phyloP scores from a whole-genome alignment of 192 early-diverging fungal genomes.

The Backusella sp. region DNA sequence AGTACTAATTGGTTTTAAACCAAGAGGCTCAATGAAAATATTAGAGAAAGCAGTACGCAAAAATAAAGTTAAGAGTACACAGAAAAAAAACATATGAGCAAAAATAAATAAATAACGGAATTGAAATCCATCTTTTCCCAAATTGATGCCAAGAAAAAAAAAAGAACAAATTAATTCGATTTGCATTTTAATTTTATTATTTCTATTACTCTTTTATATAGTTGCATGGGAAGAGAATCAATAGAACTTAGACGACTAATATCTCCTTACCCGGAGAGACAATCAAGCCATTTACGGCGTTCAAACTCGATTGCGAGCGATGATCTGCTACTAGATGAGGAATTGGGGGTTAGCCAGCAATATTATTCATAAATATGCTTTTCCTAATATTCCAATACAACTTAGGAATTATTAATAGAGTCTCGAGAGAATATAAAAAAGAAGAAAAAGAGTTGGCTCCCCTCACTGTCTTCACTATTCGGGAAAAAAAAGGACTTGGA shows the following conservation, averaged over 20 bases:
- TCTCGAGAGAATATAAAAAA: slow-evolving; percentile 8
- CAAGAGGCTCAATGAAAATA: no score
- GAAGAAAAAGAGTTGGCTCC: not conserved
- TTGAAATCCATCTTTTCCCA: no score
- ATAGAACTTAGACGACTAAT: slow-evolving; percentile 5
- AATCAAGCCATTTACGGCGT: not conserved
- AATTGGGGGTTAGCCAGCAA: not conserved
- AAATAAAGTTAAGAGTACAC: no score
- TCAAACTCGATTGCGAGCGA: not conserved
- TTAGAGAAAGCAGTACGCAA: no score
- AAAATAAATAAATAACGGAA: no score
- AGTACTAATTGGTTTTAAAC: no score
- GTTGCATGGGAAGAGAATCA: slow-evolving; percentile 1
- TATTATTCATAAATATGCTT: not conserved
- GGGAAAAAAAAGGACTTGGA: slow-evolving; percentile 5
- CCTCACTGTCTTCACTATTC: not conserved
- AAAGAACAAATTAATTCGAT: no score
- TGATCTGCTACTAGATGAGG: slow-evolving; percentile 2
- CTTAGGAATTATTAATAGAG: not conserved
- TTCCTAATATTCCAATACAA: not conserved
- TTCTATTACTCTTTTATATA: not conserved
- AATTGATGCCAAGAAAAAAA: no score
- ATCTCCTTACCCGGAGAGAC: slow-evolving; percentile 1
- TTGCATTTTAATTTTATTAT: not conserved
- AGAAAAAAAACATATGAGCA: no score